Evolutionary conservation across 176 grass and related monocot genomes (phyloP).

Genomic region (Thalia dealbata): DNA sequence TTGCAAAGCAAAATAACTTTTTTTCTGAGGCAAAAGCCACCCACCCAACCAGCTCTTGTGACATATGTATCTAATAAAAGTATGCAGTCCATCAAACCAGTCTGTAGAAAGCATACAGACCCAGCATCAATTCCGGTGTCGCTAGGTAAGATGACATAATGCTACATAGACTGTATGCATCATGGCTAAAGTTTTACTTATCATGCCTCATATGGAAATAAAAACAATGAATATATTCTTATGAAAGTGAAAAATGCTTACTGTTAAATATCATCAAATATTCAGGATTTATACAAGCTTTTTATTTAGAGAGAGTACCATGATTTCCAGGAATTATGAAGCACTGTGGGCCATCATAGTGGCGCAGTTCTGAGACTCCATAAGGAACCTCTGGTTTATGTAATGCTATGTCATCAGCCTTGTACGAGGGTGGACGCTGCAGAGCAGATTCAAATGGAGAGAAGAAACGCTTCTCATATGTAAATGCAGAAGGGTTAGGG

Average conservation of each 20-base stretch:
- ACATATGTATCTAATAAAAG: slow-evolving; percentile 95
- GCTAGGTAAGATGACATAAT: not conserved
- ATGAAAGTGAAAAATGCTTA: not conserved
- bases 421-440: slow-evolving; percentile 25
- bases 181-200: not conserved
- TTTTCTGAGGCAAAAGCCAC: slow-evolving; percentile 97
- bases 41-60: slow-evolving; percentile 97
- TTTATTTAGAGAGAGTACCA: slow-evolving; percentile 33
- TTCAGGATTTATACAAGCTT: not conserved
- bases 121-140: not conserved
- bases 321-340: slow-evolving; percentile 98
- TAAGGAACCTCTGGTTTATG: slow-evolving; percentile 22
- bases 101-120: slow-evolving; percentile 30
- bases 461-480: slow-evolving; percentile 88
- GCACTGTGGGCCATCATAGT: slow-evolving; percentile 77
- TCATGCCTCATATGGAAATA: slow-evolving; percentile 6
- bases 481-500: slow-evolving; percentile 90
- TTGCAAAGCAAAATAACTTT: slow-evolving; percentile 95
- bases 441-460: slow-evolving; percentile 56
- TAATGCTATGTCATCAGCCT: slow-evolving; percentile 16
- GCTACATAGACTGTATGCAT: not conserved
- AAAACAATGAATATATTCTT: not conserved
- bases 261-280: not conserved
- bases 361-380: slow-evolving; percentile 34
- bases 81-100: slow-evolving; percentile 97